phyloP scores from a whole-genome alignment of 2,329 filamentous ascomycete species.

The Penicillium sp. region DNA sequence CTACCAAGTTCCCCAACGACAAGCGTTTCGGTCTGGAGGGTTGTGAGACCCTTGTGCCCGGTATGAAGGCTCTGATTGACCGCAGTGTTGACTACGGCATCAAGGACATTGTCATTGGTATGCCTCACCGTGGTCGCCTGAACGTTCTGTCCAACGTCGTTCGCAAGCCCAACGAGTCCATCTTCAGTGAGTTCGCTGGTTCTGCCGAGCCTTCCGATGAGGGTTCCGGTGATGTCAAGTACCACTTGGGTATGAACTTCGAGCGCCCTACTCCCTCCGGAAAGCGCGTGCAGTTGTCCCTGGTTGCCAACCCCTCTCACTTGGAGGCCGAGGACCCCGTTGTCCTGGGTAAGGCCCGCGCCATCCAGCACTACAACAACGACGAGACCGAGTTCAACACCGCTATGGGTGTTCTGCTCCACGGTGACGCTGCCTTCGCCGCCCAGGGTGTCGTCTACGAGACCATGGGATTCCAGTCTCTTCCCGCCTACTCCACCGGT shows the following conservation, averaged over 20 bases:
- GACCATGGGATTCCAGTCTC: conserved; percentile 93
- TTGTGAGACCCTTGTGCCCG: conserved; percentile 92
- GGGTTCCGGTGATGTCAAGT: conserved; percentile 98
- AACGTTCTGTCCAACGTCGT: conserved; percentile 99
- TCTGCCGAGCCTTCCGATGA: conserved; percentile 85
- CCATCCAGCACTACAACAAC: conserved; percentile 98
- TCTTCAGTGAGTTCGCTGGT: conserved; percentile 97
- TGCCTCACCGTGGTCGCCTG: conserved; percentile 97
- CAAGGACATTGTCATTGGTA: conserved; percentile 98
- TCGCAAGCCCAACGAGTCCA: conserved; percentile 98
- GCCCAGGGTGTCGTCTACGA: conserved; percentile 98
- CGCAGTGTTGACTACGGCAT: conserved; percentile 97
- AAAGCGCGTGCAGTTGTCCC: conserved; percentile 97
- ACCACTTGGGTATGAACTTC: conserved; percentile 99
- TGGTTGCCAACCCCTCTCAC: conserved; percentile 98
- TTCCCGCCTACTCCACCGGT: conserved; percentile 94
- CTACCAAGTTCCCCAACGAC: conserved; percentile 98
- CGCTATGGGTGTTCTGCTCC: conserved; percentile 93
- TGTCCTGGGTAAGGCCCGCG: conserved; percentile 93
- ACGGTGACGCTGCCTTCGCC: conserved; percentile 96
- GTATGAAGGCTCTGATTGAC: conserved; percentile 99
- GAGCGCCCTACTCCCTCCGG: conserved; percentile 96
- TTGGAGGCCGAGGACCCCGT: conserved; percentile 97
- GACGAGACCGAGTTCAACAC: conserved; percentile 86
- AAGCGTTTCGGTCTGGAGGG: conserved; percentile 99